A percentile compares a stretch with the other conserved stretches of the same genome.
Evolutionary conservation across 2,329 filamentous ascomycete species (phyloP).

Genomic region (Aspergillus pseudonomiae): DNA sequence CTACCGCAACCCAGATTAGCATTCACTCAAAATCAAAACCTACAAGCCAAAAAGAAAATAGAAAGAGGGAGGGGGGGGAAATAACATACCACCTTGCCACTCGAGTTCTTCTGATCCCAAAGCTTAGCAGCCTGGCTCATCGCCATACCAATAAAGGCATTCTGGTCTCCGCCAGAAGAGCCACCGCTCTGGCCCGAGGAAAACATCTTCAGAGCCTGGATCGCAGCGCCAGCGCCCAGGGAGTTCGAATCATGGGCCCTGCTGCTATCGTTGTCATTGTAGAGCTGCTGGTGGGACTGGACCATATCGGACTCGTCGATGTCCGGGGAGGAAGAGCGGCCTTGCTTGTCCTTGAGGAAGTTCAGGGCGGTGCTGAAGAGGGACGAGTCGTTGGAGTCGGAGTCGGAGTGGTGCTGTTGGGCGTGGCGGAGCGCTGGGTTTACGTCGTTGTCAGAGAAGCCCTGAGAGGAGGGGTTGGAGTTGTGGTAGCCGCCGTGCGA

Average conservation of each 20-base stretch:
- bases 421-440: slow-evolving; percentile 59
- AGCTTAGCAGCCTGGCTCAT: slow-evolving; percentile 87
- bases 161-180: slow-evolving; percentile 59
- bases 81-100: slow-evolving; percentile 57
- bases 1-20: slow-evolving; percentile 25
- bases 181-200: slow-evolving; percentile 53
- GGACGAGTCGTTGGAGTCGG: slow-evolving; percentile 51
- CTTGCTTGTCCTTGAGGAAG: slow-evolving; percentile 52
- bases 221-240: slow-evolving; percentile 48
- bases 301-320: slow-evolving; percentile 70
- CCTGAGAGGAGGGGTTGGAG: slow-evolving; percentile 3
- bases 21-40: slow-evolving; percentile 1
- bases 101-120: slow-evolving; percentile 61
- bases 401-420: slow-evolving; percentile 54
- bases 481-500: background rate
- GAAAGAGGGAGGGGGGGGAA: slow-evolving; percentile 5
- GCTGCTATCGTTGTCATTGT: slow-evolving; percentile 50
- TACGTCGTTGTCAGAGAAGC: slow-evolving; percentile 45
- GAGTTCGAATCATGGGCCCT: slow-evolving; percentile 51
- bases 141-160: slow-evolving; percentile 79
- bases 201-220: slow-evolving; percentile 76
- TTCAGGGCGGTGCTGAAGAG: slow-evolving; percentile 62
- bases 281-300: slow-evolving; percentile 74
- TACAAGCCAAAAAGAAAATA: slow-evolving; percentile 6
- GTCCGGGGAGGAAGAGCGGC: slow-evolving; percentile 51